Base-by-base conservation (phyloP, 1,284 basidiomycete species). In the Cryptococcus jaspeensis region DNA sequence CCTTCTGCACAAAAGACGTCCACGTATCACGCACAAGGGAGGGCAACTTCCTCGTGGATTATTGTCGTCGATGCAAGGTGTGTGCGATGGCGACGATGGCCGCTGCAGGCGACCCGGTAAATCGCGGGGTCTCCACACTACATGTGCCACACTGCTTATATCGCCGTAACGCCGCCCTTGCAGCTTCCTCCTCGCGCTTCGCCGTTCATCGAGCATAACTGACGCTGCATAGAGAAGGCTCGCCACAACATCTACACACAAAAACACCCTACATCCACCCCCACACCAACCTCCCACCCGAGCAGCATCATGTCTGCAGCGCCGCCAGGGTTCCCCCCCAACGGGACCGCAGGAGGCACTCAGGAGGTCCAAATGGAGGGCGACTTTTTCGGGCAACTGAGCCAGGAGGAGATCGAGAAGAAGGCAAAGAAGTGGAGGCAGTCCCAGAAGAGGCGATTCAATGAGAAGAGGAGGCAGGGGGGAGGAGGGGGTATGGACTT, bases 361-460 rank as follows among this genome's bases (percentile, higher is more conserved):
- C 63, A 56, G 50, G 58, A 59, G 28, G 61, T 56, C 41, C 54
- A 65, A 59, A 72, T 72, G 72, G 74, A 75, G 48, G 74, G 74
- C 39, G 68, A 75, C 60, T 75, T 76, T 52, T 72, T 75, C 53
- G 73, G 72, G 39, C 67, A 71, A 39, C 60, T 79, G 40, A 69
- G 71, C 43, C 68, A 66, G 16, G 74, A 70, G n/a, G 75, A 78
- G 59, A 74, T 78, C 56, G 75, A 73, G 56, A 75, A 75, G 61
- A 79, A 79, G 70, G 73, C 74, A 16, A 69, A 73, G 55, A 78
- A 78, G 69, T 79, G 78, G 78, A 66, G 77, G 48, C 65, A 70
- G 54, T 59, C 55, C 16, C 75, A 77, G 63, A 73, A 72, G 61
- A 73, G 66, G 59, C 62, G 72, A 42, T 79, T 73, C 62, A 68